Percentiles rank a stretch among this genome's conserved stretches.
Conservation (phyloP, 2,329 filamentous ascomycete species). For the Cytospora chrysosperma region DNA sequence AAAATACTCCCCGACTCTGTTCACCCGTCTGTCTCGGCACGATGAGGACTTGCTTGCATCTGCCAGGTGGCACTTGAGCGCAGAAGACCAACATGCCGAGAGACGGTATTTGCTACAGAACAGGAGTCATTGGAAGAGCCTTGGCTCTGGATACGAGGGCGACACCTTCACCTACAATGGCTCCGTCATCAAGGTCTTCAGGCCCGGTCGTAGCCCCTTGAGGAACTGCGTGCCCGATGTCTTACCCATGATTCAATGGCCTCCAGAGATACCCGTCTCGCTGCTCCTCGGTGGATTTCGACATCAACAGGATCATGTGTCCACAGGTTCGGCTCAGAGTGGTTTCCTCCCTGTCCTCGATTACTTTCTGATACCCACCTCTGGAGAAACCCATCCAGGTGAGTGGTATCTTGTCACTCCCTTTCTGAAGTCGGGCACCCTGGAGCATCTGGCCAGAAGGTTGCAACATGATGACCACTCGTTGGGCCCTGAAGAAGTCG, state of each 20-base stretch:
- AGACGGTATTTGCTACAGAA: constrained; percentile 25
- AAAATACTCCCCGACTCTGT: constrained; percentile 13
- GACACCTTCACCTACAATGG: constrained; percentile 32
- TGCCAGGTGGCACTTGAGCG: neutral
- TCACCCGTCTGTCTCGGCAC: neutral
- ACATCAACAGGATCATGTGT: neutral
- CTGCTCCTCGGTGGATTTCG: constrained; percentile 31
- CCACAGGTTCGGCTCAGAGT: constrained; percentile 8
- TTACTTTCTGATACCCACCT: constrained; percentile 31
- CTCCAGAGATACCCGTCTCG: constrained; percentile 34
- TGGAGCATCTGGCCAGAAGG: constrained; percentile 29
- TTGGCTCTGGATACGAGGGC: constrained; percentile 34
- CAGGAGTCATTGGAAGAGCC: constrained; percentile 30
- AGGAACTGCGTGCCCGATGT: constrained; percentile 33
- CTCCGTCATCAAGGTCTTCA: constrained; percentile 35
- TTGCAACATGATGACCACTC: constrained; percentile 23
- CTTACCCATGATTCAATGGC: constrained; percentile 29
- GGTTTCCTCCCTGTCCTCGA: constrained; percentile 33
- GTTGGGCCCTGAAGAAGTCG: constrained; percentile 31
- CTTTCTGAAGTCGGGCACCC: constrained; percentile 30
- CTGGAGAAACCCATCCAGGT: neutral
- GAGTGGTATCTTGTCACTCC: constrained; percentile 35
- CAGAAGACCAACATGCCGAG: neutral
- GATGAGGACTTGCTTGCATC: constrained; percentile 3
- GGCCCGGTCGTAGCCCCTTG: constrained; percentile 30